These are phyloP conservation scores for Verticillium dahliae DNA, from an alignment of 2,329 filamentous ascomycete species.

Conservation along the genomic window DNA sequence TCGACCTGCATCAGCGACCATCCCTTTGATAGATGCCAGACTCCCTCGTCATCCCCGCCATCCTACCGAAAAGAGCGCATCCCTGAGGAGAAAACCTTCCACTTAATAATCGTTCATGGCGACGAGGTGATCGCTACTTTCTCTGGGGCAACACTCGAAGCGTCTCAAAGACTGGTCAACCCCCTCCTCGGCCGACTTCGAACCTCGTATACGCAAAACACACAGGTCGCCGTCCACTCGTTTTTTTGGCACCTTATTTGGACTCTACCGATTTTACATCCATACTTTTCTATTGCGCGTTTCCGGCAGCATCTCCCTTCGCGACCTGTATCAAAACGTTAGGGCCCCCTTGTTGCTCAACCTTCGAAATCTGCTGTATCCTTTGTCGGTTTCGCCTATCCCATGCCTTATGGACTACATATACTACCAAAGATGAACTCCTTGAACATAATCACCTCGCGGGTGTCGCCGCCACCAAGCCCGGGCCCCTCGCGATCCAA, in stretches of 20 bases:
- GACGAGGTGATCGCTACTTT: neutral
- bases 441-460: constrained; percentile 84
- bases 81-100: neutral
- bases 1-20: neutral
- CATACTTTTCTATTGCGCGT: neutral
- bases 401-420: constrained; percentile 46
- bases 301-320: neutral
- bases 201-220: neutral
- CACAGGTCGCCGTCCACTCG: neutral
- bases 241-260: neutral
- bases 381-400: neutral
- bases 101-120: neutral
- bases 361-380: neutral
- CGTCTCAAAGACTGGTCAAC: neutral
- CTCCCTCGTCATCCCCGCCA: neutral
- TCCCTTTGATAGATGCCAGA: neutral
- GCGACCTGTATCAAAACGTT: neutral
- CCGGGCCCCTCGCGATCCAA: constrained; percentile 53
- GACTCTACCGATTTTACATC: neutral
- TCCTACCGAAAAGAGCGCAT: neutral
- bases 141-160: neutral
- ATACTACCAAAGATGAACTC: constrained; percentile 78
- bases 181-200: neutral
- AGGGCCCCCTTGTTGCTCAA: too few species aligned
- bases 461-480: constrained; percentile 60